Evolutionary conservation across 2,329 filamentous ascomycete species (phyloP), one percentile per base, ranked within the genome.

Genomic region (Xylariaceae sp.): DNA sequence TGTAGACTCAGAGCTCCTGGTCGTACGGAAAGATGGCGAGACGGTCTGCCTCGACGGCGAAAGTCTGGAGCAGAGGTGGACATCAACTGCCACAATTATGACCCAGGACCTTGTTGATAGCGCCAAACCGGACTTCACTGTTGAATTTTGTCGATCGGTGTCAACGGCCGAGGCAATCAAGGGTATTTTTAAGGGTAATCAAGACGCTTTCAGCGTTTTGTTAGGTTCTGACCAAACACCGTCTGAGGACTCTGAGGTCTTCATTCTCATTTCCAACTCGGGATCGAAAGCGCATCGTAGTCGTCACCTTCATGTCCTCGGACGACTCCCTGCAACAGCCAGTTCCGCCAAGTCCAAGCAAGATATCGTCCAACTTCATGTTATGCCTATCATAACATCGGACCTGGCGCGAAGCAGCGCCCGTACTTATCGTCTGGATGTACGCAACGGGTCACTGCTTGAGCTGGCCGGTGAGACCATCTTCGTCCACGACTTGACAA

Each of bases 361-460:
- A 52, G 56, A 59, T 19, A 43, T 62, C 25, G 45, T 60, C 20
- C 59, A 62, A 40, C 50, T 64, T 38, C 56, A 63, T 40, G 50
- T 52, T 19, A 49, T 60, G 21, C 58, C 59, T 27, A 45, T 64
- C 10, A 40, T 48, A 2, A 40, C 51, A 2, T 21, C 47, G 2
- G 17, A 35, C n/a, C 37, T 22, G 21, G 43, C 40, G n/a, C 22
- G 40, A 17, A 29, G 45, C 25, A 39, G 25, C 22, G 8, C 52
- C 16, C 52, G 61, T 4, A 57, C 54, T 7, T 84, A 79, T 55
- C 74, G 76, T 22, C 65, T 88, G 2, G 80, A 90, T 52, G 67
- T 80, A 20, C 75, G 77, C 17, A 78, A 80, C 3, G 86, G 85
- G 11, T 73, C 75, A 32, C 66, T 91, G 3, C 74, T 86, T 48